Percentiles rank a stretch among this genome's conserved stretches.
Conservation (phyloP, 225 moss, liverwort and hornwort genomes). For the Physcomitrellopsis africana region DNA sequence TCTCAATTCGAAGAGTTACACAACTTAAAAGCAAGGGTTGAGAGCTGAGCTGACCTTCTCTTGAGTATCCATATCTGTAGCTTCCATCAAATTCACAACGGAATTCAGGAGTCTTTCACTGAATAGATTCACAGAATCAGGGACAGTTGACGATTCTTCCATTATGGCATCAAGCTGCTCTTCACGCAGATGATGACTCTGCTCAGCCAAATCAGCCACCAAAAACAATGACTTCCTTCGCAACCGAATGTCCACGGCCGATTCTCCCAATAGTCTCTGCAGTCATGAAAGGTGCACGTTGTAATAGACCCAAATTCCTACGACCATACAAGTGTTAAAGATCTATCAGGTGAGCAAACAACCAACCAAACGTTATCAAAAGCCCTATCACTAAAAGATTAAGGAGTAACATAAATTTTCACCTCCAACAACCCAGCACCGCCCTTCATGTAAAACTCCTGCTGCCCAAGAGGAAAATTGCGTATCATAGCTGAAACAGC, state of each 20-base stretch:
- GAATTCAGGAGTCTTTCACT: slow-evolving; percentile 74
- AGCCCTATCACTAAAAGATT: neutral
- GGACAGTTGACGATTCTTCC: slow-evolving; percentile 18
- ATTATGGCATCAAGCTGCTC: slow-evolving; percentile 55
- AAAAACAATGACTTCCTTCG: slow-evolving; percentile 78
- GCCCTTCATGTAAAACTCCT: slow-evolving; percentile 75
- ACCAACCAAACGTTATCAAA: neutral
- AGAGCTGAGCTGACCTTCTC: slow-evolving; percentile 66
- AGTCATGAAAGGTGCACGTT: neutral
- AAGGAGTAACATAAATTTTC: slow-evolving; percentile 9
- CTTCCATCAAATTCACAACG: slow-evolving; percentile 68
- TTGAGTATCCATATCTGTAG: slow-evolving; percentile 83
- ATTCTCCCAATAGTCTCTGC: slow-evolving; percentile 66
- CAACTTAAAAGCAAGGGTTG: neutral
- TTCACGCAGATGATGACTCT: slow-evolving; percentile 56
- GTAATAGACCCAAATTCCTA: neutral
- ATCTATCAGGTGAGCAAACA: neutral
- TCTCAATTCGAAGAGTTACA: neutral
- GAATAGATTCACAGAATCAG: slow-evolving; percentile 50
- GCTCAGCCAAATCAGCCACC: slow-evolving; percentile 85
- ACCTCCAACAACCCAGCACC: slow-evolving; percentile 82
- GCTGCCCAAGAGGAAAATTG: slow-evolving; percentile 81
- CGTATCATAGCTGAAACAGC: slow-evolving; percentile 90
- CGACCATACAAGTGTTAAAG: neutral
- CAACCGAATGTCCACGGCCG: slow-evolving; percentile 66